Base-by-base conservation (phyloP, 2,329 filamentous ascomycete species). In the Metarhizium album region DNA sequence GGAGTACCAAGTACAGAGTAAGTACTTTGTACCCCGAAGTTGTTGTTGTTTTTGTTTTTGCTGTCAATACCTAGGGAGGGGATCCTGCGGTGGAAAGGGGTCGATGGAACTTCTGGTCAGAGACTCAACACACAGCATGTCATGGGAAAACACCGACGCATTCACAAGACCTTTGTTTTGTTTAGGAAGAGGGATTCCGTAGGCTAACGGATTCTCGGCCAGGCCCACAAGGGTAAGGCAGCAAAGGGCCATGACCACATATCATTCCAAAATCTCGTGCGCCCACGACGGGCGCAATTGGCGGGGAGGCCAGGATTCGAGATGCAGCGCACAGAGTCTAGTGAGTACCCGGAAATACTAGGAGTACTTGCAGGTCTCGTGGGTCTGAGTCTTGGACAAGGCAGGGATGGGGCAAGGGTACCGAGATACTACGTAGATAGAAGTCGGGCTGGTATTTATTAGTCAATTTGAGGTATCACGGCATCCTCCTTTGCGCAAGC, bases 1-100 rank as follows among this genome's bases (percentile, higher is more conserved):
- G n/a, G n/a, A n/a, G n/a, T n/a, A n/a, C n/a, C n/a, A n/a, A n/a
- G n/a, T n/a, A n/a, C n/a, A n/a, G n/a, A n/a, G n/a, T n/a, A n/a
- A n/a, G n/a, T n/a, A n/a, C n/a, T n/a, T n/a, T n/a, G n/a, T n/a
- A n/a, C n/a, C n/a, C n/a, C n/a, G n/a, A n/a, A n/a, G n/a, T n/a
- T n/a, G n/a, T n/a, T n/a, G n/a, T n/a, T n/a, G n/a, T n/a, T n/a
- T n/a, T n/a, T n/a, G n/a, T n/a, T n/a, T n/a, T n/a, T n/a, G n/a
- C n/a, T n/a, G n/a, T n/a, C n/a, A n/a, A n/a, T n/a, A n/a, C n/a
- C n/a, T n/a, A n/a, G n/a, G n/a, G n/a, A n/a, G 29, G 45, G 24
- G 24, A 27, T 46, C 50, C 46, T 27, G 40, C 22, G 27, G 37
- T 31, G 40, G 45, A 51, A 51, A 42, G 48, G 42, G 48, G 45